phyloP scores from a whole-genome alignment of 108 stramenopile genomes.

The Skeletonema menzelii region DNA sequence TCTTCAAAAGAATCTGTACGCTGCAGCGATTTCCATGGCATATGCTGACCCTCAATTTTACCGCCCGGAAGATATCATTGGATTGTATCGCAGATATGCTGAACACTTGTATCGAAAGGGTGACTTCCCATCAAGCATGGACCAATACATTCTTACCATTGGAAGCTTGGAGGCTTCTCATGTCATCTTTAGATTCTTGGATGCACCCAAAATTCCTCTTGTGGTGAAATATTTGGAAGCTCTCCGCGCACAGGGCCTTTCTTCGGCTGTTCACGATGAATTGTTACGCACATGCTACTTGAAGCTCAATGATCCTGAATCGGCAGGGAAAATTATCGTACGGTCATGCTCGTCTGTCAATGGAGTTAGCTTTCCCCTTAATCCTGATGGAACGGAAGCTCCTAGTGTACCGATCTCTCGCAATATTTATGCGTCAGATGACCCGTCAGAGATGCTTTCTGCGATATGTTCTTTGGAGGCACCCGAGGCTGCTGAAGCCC shows the following conservation, averaged over 20 bases:
- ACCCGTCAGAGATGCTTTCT: slow-evolving; percentile 78
- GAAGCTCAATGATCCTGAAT: slow-evolving; percentile 78
- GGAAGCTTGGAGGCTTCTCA: slow-evolving; percentile 92
- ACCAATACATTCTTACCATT: slow-evolving; percentile 94
- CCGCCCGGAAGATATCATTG: slow-evolving; percentile 67
- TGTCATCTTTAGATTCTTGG: slow-evolving; percentile 92
- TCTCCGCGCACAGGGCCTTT: slow-evolving; percentile 56
- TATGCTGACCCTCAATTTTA: slow-evolving; percentile 77
- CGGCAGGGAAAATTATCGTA: slow-evolving; percentile 71
- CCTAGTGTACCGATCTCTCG: slow-evolving; percentile 47
- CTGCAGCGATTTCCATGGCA: slow-evolving; percentile 92
- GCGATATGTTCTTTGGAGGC: slow-evolving; percentile 81
- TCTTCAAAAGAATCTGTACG: slow-evolving; percentile 85
- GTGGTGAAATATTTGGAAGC: slow-evolving; percentile 90
- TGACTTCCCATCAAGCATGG: slow-evolving; percentile 87
- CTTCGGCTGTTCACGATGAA: slow-evolving; percentile 76
- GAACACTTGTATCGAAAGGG: slow-evolving; percentile 94
- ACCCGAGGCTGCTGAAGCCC: slow-evolving; percentile 72
- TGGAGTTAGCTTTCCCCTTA: slow-evolving; percentile 49
- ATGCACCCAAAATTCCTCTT: slow-evolving; percentile 87
- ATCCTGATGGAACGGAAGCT: slow-evolving; percentile 33
- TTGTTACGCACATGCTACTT: slow-evolving; percentile 81
- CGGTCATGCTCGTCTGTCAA: slow-evolving; percentile 42
- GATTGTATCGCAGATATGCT: slow-evolving; percentile 85
- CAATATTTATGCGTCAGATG: slow-evolving; percentile 54